A percentile compares a stretch with the other conserved stretches of the same genome.
Evolutionary conservation across 495 filamentous ascomycete species (phyloP).

Genomic region (Letharia lupina): DNA sequence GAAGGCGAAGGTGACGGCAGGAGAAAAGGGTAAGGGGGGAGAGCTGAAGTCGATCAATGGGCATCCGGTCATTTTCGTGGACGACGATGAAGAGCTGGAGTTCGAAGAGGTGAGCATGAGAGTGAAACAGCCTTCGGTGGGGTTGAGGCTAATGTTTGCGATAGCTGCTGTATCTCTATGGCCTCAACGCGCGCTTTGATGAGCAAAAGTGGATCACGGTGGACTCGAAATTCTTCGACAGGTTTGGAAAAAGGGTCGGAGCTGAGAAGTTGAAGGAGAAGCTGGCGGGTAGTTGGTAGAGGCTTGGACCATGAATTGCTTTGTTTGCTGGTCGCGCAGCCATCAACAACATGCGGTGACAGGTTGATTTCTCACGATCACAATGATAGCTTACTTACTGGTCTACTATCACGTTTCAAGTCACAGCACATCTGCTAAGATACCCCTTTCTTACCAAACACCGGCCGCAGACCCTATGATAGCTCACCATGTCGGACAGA

Average conservation of each 20-base stretch:
- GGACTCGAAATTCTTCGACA: slow-evolving; percentile 24
- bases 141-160: neutral
- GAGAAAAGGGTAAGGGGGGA: slow-evolving; percentile 2
- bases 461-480: neutral
- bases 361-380: neutral
- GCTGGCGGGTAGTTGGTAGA: slow-evolving; percentile 3
- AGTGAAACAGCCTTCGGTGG: neutral
- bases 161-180: slow-evolving; percentile 19
- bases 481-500: neutral
- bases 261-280: slow-evolving; percentile 16
- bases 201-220: slow-evolving; percentile 21
- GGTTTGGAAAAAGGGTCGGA: slow-evolving; percentile 23
- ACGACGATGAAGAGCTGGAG: slow-evolving; percentile 15
- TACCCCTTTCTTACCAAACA: neutral
- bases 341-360: neutral
- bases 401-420: neutral
- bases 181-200: slow-evolving; percentile 14
- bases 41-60: slow-evolving; percentile 12
- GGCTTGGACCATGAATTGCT: neutral
- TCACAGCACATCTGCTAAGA: neutral
- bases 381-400: neutral
- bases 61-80: slow-evolving; percentile 18
- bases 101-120: slow-evolving; percentile 22
- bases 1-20: slow-evolving; percentile 3
- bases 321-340: neutral